Percentiles rank a stretch among this genome's conserved stretches.
These are phyloP conservation scores for Pseudodiploospora longispora DNA, from an alignment of 2,329 filamentous ascomycete genomes.

Conservation along the genomic window DNA sequence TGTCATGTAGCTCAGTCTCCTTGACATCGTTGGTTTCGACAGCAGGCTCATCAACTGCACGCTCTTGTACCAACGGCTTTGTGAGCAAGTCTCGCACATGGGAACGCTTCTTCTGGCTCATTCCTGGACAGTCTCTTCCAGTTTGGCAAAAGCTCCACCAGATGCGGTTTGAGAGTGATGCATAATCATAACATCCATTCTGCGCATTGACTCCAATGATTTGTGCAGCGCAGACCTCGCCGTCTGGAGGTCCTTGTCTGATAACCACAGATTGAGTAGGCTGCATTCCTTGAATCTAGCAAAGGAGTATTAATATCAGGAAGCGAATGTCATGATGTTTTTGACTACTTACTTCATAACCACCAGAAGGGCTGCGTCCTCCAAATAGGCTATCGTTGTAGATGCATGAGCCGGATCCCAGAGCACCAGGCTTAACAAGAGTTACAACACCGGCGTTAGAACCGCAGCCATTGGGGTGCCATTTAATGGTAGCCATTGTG, in stretches of 20 bases:
- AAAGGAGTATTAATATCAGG: background rate
- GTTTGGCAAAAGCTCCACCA: conserved; percentile 8
- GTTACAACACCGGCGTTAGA: conserved; percentile 2
- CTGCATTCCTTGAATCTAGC: conserved; percentile 7
- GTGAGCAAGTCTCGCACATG: conserved; percentile 1
- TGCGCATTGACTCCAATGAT: conserved; percentile 4
- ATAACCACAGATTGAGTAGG: conserved; percentile 4
- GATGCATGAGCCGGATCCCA: background rate
- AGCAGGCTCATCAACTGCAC: background rate
- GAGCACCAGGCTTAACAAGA: conserved; percentile 1
- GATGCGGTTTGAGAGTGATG: conserved; percentile 4
- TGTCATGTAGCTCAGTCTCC: background rate
- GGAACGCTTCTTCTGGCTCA: conserved; percentile 1
- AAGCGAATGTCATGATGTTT: background rate
- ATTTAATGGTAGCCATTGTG: background rate
- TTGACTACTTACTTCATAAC: conserved; percentile 2
- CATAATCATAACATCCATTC: conserved; percentile 5
- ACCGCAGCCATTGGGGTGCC: conserved; percentile 2
- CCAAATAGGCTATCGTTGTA: conserved; percentile 4
- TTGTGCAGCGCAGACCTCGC: conserved; percentile 1
- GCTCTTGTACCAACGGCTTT: background rate
- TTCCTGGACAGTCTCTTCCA: conserved; percentile 5
- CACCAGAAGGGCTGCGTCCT: conserved; percentile 1
- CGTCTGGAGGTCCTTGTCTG: conserved; percentile 2
- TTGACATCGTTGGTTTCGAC: background rate